Evolutionary conservation across 177 flowering plant species (phyloP), one percentile per base, ranked within the genome.

Genomic region (Vitis hybrid): DNA sequence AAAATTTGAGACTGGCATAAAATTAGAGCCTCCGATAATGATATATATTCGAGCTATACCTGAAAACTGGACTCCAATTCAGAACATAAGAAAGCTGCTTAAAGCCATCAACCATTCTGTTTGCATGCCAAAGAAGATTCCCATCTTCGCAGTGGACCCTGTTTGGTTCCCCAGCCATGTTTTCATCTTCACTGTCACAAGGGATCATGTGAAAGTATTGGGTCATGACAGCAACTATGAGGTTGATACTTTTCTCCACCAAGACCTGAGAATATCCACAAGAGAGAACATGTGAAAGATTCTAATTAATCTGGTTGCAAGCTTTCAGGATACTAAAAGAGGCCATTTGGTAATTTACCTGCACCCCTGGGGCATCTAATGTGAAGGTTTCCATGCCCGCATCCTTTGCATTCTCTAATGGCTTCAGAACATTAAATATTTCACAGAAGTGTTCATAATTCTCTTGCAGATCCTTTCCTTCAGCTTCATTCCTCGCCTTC

Each of bases 151-250:
- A 18, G 18, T 18, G 18, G 18, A 18, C 18, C 18, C 18, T 18
- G 18, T 18, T 18, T 18, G 18, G 18, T 18, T 18, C 18, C 18
- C 18, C 18, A 5, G 1, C 35, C 1, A 32, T 32, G 17, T 2
- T 60, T 11, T 14, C 6, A 65, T 65, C 21, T 49, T 70, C 64
- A 60, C 30, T 27, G 1, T 11, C 62, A 52, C 35, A n/a, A 30
- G 9, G 54, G 12, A 40, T 48, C 10, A 35, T 72, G 14, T 52
- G 48, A 12, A 14, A 49, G 48, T 32, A 32, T 32, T 64, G 64
- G 24, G 19, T 24, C 15, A 27, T 62, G n/a, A 72, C 77, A 46
- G 66, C 68, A 73, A 50, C 65, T 63, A 77, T 66, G 56, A 72
- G 59, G 10, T 12, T n/a, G 56, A 71, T 70, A 17, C n/a, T 24